Conservation (phyloP, 257 asterid genomes). For the Mentha longifolia region DNA sequence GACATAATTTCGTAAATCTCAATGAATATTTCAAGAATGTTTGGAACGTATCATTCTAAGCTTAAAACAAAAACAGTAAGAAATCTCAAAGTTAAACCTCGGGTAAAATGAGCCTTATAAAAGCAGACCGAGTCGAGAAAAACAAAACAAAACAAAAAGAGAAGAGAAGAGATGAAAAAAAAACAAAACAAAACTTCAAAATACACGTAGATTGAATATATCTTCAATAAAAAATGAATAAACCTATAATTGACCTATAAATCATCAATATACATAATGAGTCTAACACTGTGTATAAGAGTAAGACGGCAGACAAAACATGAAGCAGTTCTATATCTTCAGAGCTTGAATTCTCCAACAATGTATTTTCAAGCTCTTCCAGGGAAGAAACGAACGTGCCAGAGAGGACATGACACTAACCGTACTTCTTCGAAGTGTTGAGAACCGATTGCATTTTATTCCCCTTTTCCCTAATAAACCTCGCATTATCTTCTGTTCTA, state of each 20-base stretch:
- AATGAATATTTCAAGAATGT: neutral
- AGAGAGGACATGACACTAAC: constrained; percentile 39
- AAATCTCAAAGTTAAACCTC: constrained; percentile 12
- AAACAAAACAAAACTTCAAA: neutral
- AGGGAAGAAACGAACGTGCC: constrained; percentile 35
- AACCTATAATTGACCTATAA: constrained; percentile 36
- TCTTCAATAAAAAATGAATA: constrained; percentile 33
- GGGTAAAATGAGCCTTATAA: neutral
- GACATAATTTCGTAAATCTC: neutral
- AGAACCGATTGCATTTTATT: constrained; percentile 30
- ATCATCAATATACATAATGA: constrained; percentile 40
- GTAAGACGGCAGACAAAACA: constrained; percentile 30
- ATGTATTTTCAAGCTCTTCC: constrained; percentile 32
- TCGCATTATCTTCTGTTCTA: constrained; percentile 39
- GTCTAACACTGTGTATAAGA: constrained; percentile 29
- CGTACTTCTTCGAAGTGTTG: constrained; percentile 28
- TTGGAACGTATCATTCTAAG: neutral
- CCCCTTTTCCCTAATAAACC: constrained; percentile 29
- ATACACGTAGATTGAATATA: neutral
- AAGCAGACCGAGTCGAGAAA: neutral
- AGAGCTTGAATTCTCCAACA: constrained; percentile 32
- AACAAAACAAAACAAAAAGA: neutral
- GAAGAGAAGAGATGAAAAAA: neutral
- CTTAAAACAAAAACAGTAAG: neutral
- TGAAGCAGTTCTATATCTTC: constrained; percentile 29